Evolutionary conservation across 1,284 basidiomycete species (phyloP), one percentile per base, ranked within the genome.

Genomic region (Rhizoctonia solani): DNA sequence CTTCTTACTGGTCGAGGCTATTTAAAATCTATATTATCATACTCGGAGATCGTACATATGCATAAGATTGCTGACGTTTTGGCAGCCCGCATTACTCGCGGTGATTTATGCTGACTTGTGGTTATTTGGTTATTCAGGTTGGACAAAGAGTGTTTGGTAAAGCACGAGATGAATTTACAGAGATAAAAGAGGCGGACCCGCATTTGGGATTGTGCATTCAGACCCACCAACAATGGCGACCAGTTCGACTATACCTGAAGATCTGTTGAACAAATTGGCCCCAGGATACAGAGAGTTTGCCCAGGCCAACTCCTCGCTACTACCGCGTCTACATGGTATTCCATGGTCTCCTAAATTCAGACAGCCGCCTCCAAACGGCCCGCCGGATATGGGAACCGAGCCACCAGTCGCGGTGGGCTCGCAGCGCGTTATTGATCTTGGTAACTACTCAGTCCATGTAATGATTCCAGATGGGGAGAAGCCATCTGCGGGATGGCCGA

Each of bases 401-500:
- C 27, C 23, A 13, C 41, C 41, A 1, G 56, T 47, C 13, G 29
- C 41, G 14, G 56, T 59, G 13, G 56, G 56, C 6, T 59, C 56
- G 29, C 32, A 25, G 27, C 41, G 56, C 23, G 49, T 27, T 4
- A 47, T 59, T n/a, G 27, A 46, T 41, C 73, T 87, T 41, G 76
- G 76, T 16, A 77, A 83, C 46, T 82, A 81, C 61, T 77, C 78
- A 47, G 77, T 86, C 39, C 79, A 86, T 8, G 80, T 82, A 2
- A 87, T 86, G 73, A 86, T 83, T 1, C 87, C 87, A 0, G 80
- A 84, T 55, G 82, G 83, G 0, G 70, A 74, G 0, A 70, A 78
- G 0, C 85, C 86, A 0, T 72, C 69, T 4, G 76, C 74, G 3
- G 86, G 86, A 11, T 88, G 86, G 86, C 85, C 85, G 0, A 81